Evolutionary conservation across 2,329 filamentous ascomycete species (phyloP).

Genomic region (Diaporthe humulicola): DNA sequence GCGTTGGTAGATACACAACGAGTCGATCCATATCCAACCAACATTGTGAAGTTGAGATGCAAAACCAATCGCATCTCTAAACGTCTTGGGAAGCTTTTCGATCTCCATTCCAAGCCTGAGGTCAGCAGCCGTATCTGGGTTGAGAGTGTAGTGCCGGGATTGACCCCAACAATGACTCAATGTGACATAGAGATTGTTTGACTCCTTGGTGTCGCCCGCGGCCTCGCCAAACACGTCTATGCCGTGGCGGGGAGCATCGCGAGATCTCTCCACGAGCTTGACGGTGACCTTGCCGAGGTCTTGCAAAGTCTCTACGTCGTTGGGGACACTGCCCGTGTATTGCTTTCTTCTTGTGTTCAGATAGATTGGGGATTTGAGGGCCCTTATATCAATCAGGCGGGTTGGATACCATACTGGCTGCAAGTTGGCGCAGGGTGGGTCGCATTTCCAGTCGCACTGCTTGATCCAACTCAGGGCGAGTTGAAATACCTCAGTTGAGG

Average conservation of each 20-base stretch:
- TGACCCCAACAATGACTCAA: slow-evolving; percentile 33
- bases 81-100: not conserved
- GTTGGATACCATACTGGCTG: not conserved
- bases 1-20: slow-evolving; percentile 29
- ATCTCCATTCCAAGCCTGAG: not conserved
- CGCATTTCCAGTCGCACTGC: not conserved
- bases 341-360: not conserved
- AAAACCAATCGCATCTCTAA: not conserved
- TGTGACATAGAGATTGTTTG: not conserved
- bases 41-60: slow-evolving; percentile 2
- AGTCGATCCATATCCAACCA: slow-evolving; percentile 38
- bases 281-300: not conserved
- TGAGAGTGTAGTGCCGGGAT: not conserved
- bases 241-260: not conserved
- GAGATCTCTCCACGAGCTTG: not conserved
- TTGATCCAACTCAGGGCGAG: slow-evolving; percentile 8
- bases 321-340: not conserved
- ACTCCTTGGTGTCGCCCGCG: not conserved
- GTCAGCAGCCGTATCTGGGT: not conserved
- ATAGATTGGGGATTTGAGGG: not conserved
- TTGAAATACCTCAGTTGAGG: slow-evolving; percentile 1
- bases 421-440: not conserved
- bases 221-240: not conserved
- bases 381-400: slow-evolving; percentile 3
- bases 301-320: not conserved